Evolutionary conservation across 2,329 filamentous ascomycete genomes (phyloP), one percentile per base, ranked within the genome.

Genomic region (Aspergillus caelatus): DNA sequence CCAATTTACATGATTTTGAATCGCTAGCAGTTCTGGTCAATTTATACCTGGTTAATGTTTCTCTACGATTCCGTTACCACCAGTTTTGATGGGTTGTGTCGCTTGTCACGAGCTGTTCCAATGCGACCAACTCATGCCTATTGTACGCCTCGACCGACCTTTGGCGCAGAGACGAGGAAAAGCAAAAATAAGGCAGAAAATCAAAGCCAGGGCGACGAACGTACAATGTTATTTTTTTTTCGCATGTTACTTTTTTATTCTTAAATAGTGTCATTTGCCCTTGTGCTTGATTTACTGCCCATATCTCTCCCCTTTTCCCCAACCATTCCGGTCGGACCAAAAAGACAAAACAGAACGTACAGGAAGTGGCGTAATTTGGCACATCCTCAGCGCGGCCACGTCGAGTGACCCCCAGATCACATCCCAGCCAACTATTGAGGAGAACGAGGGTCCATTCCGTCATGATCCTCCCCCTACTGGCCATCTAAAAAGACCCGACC

Each of bases 341-440:
- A 62, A 53, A 55, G 57, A 66, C 30, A 54, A 57, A 55, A 52
- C 52, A 45, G 62, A 59, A 59, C 48, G 48, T 32, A 52, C 58
- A 64, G 60, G 46, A 54, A 68, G 63, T 65, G 63, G 65, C 57
- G 67, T 69, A 63, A 70, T 59, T 67, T 65, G 69, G 68, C 65
- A 65, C 63, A 58, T 63, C 58, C 57, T 68, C 70, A 71, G 70
- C 72, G 67, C 65, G 72, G 72, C 72, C 72, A 74, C 72, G 72
- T 75, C 72, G 71, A 73, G 70, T 67, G 67, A 68, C 64, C 64
- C 63, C 65, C 68, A 64, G 60, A 63, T 63, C 64, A 61, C 64
- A 68, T 68, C 60, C 66, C 53, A 58, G 60, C 57, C 61, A 65
- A 61, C 62, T 61, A 64, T 57, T 60, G 63, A 57, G 53, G 58